These are phyloP conservation scores for Agrocybe chaxingu DNA, from an alignment of 768 basidiomycete genomes.

Conservation along the genomic window DNA sequence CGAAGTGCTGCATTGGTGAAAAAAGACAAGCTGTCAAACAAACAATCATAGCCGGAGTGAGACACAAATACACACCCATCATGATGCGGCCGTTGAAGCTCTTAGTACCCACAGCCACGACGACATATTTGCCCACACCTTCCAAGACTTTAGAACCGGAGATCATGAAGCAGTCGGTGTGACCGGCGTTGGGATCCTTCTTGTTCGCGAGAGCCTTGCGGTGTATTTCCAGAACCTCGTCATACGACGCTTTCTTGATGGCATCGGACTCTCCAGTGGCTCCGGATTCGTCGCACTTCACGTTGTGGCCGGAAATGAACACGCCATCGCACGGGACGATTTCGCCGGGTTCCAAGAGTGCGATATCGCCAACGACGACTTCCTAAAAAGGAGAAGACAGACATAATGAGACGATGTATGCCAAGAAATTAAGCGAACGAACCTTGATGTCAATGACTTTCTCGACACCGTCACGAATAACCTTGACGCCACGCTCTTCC, in stretches of 20 bases:
- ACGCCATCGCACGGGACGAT: constrained; percentile 95
- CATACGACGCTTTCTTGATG: constrained; percentile 82
- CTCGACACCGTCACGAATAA: constrained; percentile 70
- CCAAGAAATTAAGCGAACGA: constrained; percentile 5
- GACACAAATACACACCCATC: constrained; percentile 70
- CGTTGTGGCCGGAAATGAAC: constrained; percentile 88
- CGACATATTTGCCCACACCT: constrained; percentile 90
- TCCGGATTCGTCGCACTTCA: constrained; percentile 93
- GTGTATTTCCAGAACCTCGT: constrained; percentile 60
- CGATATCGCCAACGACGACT: constrained; percentile 92
- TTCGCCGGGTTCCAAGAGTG: constrained; percentile 91
- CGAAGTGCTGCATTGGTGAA: constrained; percentile 60
- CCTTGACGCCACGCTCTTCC: constrained; percentile 88
- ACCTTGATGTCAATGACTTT: constrained; percentile 81
- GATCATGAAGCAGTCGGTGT: constrained; percentile 89
- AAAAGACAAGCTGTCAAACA: constrained; percentile 3
- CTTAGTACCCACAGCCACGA: constrained; percentile 88
- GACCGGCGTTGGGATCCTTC: constrained; percentile 34
- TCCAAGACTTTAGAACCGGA: constrained; percentile 92
- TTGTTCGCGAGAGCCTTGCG: constrained; percentile 26
- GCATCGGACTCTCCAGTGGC: constrained; percentile 97
- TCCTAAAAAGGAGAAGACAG: constrained; percentile 46
- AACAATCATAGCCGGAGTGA: not conserved
- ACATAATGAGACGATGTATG: not conserved
- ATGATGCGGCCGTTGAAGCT: constrained; percentile 97